Evolutionary conservation across 345 rosid species (phyloP), one percentile per base, ranked within the genome.

Genomic region (Alliaria petiolata): DNA sequence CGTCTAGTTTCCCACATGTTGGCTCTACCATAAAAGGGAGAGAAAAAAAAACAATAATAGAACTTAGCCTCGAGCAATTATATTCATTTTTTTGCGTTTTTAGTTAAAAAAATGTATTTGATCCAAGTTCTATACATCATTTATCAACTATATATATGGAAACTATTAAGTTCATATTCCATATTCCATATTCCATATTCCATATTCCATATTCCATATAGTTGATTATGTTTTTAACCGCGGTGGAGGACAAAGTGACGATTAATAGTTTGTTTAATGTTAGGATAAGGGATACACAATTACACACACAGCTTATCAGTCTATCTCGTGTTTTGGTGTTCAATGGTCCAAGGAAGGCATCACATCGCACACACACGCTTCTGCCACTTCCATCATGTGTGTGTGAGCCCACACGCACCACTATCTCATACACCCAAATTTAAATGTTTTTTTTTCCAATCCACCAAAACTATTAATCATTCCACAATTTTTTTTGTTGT

Each of bases 321-420:
- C 19, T 15, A 72, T 53, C n/a, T 72, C 70, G 47, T 36, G 65
- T 22, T 72, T 72, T 36, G 76, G 76, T 54, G 70, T 45, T 34
- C 57, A 35, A 26, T 64, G 65, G 65, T 72, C 50, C 61, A 66
- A 66, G 50, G 39, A 15, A 52, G 39, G 14, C 57, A 65, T 67
- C 71, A 40, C 59, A 72, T 71, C 46, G 42, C 77, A 13, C 65
- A 13, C 26, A 73, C 77, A 65, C 34, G 51, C 66, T 65, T 73
- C 50, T 28, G 53, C 52, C 45, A 56, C 57, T 73, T 57, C 53
- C 53, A 65, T 47, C 44, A 30, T 72, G 33, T 17, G 7, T 72
- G 33, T 17, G 7, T 64, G 25, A 16, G 31, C 56, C 38, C 69
- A 71, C 69, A 53, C 63, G 64, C 40, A 72, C 64, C 64, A 65